Evolutionary conservation across 2,329 filamentous ascomycete species (phyloP).

Genomic region (Cladobotryum mycophilum): DNA sequence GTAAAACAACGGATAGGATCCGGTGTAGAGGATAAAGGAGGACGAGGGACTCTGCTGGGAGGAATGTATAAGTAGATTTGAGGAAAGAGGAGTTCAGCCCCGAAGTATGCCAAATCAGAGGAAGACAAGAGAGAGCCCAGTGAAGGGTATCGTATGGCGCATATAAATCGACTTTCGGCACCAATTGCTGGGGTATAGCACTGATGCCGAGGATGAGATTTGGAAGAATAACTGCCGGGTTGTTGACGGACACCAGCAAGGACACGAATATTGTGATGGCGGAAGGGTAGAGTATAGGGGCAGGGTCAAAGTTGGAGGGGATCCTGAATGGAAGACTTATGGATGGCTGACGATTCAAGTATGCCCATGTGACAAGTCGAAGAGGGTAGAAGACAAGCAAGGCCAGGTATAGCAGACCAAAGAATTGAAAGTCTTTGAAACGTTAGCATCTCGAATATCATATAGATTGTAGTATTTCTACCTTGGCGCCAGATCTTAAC

Average conservation of each 20-base stretch:
- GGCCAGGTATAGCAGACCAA: constrained; percentile 29
- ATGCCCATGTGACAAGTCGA: constrained; percentile 47
- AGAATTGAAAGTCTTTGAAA: constrained; percentile 37
- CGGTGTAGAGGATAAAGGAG: constrained; percentile 80
- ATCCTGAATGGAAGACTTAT: constrained; percentile 43
- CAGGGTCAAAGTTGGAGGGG: constrained; percentile 79
- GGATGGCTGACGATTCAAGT: constrained; percentile 33
- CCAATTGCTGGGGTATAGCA: constrained; percentile 64
- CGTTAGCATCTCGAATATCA: background rate
- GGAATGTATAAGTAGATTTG: constrained; percentile 24
- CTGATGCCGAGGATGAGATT: constrained; percentile 79
- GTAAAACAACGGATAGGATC: constrained; percentile 64
- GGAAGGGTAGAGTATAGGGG: constrained; percentile 81
- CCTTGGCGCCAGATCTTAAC: constrained; percentile 44
- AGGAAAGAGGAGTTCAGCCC: constrained; percentile 29
- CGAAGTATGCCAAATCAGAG: constrained; percentile 40
- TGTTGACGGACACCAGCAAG: constrained; percentile 61
- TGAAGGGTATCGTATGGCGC: constrained; percentile 62
- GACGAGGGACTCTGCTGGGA: constrained; percentile 53
- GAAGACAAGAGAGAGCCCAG: constrained; percentile 70
- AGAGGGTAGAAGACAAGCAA: constrained; percentile 53
- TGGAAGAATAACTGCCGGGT: constrained; percentile 58
- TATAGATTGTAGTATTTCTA: constrained; percentile 21
- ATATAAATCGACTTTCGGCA: constrained; percentile 56
- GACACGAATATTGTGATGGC: constrained; percentile 71